Evolutionary conservation across 345 rosid species (phyloP), one percentile per base, ranked within the genome.

Genomic region (Kandelia obovata): DNA sequence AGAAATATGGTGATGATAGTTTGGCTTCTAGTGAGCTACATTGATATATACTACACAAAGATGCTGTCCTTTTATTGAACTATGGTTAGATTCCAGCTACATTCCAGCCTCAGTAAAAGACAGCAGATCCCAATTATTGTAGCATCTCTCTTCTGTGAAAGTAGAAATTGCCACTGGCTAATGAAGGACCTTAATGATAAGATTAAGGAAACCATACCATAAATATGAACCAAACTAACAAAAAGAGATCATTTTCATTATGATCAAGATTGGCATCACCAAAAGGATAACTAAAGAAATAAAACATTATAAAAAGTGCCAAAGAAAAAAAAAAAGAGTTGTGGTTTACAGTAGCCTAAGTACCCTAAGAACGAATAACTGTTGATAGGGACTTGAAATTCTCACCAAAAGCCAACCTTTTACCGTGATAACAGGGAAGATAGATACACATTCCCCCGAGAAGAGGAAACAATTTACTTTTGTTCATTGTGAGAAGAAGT

Each of bases 111-210:
- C 32, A 25, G 1, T 28, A 6, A 62, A 56, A 71, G 61, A 30
- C 62, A 47, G 37, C 5, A 11, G 65, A 65, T 9, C 61, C 37
- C 65, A 66, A 73, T 66, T 63, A 62, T 63, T 71, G 65, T 52
- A 53, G 53, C 39, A 60, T 60, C 69, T 49, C 69, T 49, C 37
- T 64, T 70, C 67, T 31, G 53, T 0, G 47, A 70, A 51, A 66
- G 46, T 34, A 52, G 61, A 64, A 66, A 23, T 46, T 1, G 0
- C 6, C 3, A 47, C 16, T 64, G 62, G 26, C 70, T 23, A 47
- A 70, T 8, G n/a, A 52, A 62, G 43, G 69, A 64, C 46, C 39
- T 64, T 39, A 62, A 21, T 21, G 21, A 21, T 21, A 21, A 28
- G 3, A 68, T 39, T 43, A 43, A 13, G 49, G 71, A 58, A 37